These are phyloP conservation scores for Hypericum perforatum DNA, from an alignment of 345 rosid genomes.

Conservation along the genomic window DNA sequence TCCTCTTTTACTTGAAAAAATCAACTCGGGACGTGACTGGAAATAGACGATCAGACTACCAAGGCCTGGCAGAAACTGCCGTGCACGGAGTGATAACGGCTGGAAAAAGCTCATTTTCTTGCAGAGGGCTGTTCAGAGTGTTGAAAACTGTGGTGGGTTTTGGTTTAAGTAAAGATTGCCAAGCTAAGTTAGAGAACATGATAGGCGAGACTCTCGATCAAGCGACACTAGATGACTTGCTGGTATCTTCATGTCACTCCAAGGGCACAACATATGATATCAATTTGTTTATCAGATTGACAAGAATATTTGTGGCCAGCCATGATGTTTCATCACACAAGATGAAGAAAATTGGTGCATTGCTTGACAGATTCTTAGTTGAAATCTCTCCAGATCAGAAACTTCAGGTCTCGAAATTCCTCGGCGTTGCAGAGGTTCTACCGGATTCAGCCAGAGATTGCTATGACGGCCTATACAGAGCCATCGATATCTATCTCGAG, in stretches of 20 bases:
- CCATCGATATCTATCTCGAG: constrained; percentile 71
- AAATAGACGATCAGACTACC: constrained; percentile 21
- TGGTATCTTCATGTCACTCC: constrained; percentile 34
- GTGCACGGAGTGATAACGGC: constrained; percentile 40
- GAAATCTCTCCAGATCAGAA: constrained; percentile 76
- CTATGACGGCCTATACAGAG: constrained; percentile 71
- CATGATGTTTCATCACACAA: constrained; percentile 12
- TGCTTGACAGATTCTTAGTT: constrained; percentile 50
- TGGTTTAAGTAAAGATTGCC: constrained; percentile 43
- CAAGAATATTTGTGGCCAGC: constrained; percentile 34
- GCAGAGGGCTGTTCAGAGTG: constrained; percentile 56
- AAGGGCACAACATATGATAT: constrained; percentile 45
- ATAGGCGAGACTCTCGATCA: constrained; percentile 59
- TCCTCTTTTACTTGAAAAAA: constrained; percentile 55
- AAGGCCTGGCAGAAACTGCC: constrained; percentile 46
- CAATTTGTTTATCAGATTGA: constrained; percentile 46
- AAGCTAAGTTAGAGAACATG: constrained; percentile 45
- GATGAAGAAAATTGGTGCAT: constrained; percentile 40
- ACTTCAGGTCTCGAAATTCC: constrained; percentile 49
- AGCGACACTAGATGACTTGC: constrained; percentile 67
- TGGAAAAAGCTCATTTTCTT: constrained; percentile 40
- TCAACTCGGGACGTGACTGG: constrained; percentile 13
- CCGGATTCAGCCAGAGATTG: constrained; percentile 67
- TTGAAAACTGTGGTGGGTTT: constrained; percentile 40
- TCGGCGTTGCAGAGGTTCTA: constrained; percentile 59